phyloP scores from a whole-genome alignment of 1,284 basidiomycete species.

The Ceratobasidium sp. region DNA sequence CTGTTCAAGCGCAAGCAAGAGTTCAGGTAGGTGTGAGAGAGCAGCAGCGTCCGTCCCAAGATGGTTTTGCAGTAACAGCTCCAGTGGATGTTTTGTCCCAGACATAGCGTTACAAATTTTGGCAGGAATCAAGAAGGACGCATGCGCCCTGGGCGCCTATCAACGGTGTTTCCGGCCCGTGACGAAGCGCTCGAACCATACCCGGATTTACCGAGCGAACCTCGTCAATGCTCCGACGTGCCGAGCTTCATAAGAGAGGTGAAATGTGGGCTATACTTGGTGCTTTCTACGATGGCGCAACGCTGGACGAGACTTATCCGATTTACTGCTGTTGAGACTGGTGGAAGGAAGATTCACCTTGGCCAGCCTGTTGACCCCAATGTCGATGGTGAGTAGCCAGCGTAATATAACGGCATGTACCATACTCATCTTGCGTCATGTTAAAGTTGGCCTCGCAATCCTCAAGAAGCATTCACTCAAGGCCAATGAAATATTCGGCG shows the following conservation, averaged over 20 bases:
- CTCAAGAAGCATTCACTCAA: conserved; percentile 68
- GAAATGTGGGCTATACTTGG: too few relatives aligned
- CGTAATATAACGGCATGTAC: conserved; percentile 9
- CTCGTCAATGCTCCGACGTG: too few relatives aligned
- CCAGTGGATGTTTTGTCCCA: conserved; percentile 64
- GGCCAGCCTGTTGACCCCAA: conserved; percentile 79
- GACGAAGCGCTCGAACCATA: not conserved
- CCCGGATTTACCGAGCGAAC: too few relatives aligned
- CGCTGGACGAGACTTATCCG: conserved; percentile 84
- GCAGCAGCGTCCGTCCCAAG: conserved; percentile 75
- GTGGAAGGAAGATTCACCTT: conserved; percentile 69
- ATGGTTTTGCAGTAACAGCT: conserved; percentile 75
- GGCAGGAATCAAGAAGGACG: conserved; percentile 21
- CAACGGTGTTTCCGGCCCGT: not conserved
- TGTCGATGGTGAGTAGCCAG: conserved; percentile 68
- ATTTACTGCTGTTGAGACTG: conserved; percentile 83
- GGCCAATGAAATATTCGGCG: conserved; percentile 77
- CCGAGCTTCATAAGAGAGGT: too few relatives aligned
- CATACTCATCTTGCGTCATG: not conserved
- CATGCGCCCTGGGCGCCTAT: too few relatives aligned
- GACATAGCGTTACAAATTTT: conserved; percentile 35
- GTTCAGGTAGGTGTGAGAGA: conserved; percentile 68
- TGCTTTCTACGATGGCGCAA: conserved; percentile 32
- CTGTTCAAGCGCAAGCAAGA: conserved; percentile 66
- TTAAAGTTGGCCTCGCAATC: conserved; percentile 75